Percentiles rank a stretch among this genome's conserved stretches.
Evolutionary conservation across 108 stramenopile species (phyloP).

Genomic region (Hondaea fermentalgiana): DNA sequence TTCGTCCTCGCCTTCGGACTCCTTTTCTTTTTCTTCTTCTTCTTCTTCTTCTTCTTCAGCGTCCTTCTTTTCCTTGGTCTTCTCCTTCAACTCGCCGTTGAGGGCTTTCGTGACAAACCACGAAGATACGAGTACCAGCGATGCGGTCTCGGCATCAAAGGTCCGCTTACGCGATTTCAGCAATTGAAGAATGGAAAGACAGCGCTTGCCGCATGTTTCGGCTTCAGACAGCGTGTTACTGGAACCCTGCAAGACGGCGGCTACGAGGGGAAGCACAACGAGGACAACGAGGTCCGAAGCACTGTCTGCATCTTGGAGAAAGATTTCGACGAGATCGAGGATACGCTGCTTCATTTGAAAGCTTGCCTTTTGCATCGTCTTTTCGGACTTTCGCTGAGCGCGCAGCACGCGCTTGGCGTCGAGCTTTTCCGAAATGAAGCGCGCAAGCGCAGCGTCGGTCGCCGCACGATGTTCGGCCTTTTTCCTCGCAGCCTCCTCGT

Average conservation of each 20-base stretch:
- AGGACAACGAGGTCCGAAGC: not conserved
- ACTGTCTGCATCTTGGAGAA: not conserved
- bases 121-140: too few species aligned
- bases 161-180: too few species aligned
- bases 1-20: too few species aligned
- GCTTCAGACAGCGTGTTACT: too few species aligned
- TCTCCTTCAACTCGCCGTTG: too few species aligned
- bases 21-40: too few species aligned
- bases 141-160: too few species aligned
- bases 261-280: not conserved
- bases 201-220: too few species aligned
- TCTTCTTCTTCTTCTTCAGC: too few species aligned
- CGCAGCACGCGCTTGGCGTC: not conserved
- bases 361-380: not conserved
- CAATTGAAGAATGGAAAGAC: too few species aligned
- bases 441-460: not conserved
- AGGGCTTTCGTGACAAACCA: too few species aligned
- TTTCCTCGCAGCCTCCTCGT: not conserved
- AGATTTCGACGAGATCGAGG: not conserved
- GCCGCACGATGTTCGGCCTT: not conserved
- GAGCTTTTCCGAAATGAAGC: not conserved
- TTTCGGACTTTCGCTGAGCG: not conserved
- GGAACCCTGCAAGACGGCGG: not conserved
- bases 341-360: not conserved
- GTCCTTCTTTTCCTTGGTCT: too few species aligned